Conservation (phyloP, 192 early-diverging fungal species). For the Entophlyctis luteolus region DNA sequence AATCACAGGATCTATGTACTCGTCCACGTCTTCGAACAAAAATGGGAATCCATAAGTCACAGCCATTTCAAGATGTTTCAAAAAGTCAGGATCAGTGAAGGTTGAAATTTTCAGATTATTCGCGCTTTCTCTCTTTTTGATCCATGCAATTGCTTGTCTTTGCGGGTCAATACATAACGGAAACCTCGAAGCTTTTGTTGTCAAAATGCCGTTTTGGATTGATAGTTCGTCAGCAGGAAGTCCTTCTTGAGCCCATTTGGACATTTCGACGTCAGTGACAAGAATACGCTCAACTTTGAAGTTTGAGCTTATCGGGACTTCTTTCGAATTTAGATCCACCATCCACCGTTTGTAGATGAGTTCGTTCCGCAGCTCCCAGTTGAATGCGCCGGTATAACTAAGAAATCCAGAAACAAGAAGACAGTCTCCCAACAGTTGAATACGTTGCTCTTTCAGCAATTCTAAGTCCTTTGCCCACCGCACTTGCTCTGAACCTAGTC, state of each 20-base stretch:
- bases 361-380: constrained; percentile 59
- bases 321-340: constrained; percentile 39
- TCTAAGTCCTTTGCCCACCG: constrained; percentile 59
- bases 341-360: constrained; percentile 58
- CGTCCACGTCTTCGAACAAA: constrained; percentile 62
- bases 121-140: constrained; percentile 52
- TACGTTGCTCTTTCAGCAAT: constrained; percentile 50
- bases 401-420: constrained; percentile 57
- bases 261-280: constrained; percentile 57
- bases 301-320: constrained; percentile 43
- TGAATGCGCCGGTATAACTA: constrained; percentile 61
- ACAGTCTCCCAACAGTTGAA: constrained; percentile 58
- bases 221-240: constrained; percentile 62
- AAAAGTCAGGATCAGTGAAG: constrained; percentile 58
- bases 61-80: constrained; percentile 64
- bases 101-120: constrained; percentile 58
- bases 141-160: constrained; percentile 60
- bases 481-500: constrained; percentile 55
- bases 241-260: constrained; percentile 57
- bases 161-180: constrained; percentile 64
- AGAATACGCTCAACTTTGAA: constrained; percentile 53
- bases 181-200: constrained; percentile 57
- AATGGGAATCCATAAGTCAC: constrained; percentile 62
- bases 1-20: constrained; percentile 64
- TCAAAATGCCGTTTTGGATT: constrained; percentile 61